Evolutionary conservation across 352 stramenopile species (phyloP).

Genomic region (Nothophytophthora sp.): DNA sequence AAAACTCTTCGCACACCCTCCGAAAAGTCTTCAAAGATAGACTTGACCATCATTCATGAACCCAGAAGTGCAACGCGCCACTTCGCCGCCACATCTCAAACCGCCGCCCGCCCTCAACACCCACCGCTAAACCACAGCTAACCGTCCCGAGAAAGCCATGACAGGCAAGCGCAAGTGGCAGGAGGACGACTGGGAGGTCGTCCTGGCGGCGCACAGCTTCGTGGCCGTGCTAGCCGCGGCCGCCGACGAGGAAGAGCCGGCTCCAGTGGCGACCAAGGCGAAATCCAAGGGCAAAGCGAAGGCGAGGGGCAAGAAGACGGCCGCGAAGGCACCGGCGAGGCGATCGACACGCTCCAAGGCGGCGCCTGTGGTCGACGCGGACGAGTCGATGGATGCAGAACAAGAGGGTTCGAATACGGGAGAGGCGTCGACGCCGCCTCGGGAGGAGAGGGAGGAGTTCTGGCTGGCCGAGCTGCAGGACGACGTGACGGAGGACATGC

Average conservation of each 20-base stretch:
- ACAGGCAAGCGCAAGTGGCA: conserved; percentile 64
- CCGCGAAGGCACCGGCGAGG: conserved; percentile 11
- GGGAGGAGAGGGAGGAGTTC: conserved; percentile 43
- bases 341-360: conserved; percentile 4
- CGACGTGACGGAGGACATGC: conserved; percentile 79
- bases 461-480: conserved; percentile 75
- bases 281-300: conserved; percentile 1
- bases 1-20: too few relatives aligned
- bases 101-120: too few relatives aligned
- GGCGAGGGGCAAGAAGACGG: conserved; percentile 11
- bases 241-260: conserved; percentile 6
- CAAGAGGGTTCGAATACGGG: conserved; percentile 3
- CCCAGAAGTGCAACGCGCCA: too few relatives aligned
- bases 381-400: conserved; percentile 16
- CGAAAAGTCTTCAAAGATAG: too few relatives aligned
- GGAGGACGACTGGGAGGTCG: conserved; percentile 71
- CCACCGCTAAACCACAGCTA: too few relatives aligned
- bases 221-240: conserved; percentile 55
- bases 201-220: conserved; percentile 60
- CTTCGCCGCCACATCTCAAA: too few relatives aligned
- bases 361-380: background rate
- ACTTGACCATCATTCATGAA: too few relatives aligned
- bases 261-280: background rate
- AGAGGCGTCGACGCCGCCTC: background rate
- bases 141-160: background rate